phyloP scores from a whole-genome alignment of 176 grass and related monocot genomes.

The Carex cristatella region DNA sequence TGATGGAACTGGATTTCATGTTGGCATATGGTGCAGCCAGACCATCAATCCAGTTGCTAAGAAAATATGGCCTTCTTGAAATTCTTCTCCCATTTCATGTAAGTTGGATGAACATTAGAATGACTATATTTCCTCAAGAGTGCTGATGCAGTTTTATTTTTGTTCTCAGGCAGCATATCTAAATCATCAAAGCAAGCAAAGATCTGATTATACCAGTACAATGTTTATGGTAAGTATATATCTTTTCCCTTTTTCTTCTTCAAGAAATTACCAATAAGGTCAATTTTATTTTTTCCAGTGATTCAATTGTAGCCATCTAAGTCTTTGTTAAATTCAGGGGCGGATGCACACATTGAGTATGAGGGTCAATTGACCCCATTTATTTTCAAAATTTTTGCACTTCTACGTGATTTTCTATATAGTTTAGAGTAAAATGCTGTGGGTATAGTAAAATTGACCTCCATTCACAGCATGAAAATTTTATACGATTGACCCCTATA shows the following conservation, averaged over 20 bases:
- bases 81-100: constrained; percentile 88
- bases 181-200: constrained; percentile 46
- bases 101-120: constrained; percentile 17
- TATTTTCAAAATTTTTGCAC: no score
- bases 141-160: constrained; percentile 29
- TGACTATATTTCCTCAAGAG: constrained; percentile 9
- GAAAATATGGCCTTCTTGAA: constrained; percentile 71
- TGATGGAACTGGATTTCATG: constrained; percentile 82
- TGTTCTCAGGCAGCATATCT: constrained; percentile 79
- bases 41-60: constrained; percentile 62
- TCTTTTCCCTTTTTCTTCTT: background rate
- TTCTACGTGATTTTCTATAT: no score
- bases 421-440: no score
- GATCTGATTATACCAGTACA: constrained; percentile 28
- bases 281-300: background rate
- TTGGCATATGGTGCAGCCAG: constrained; percentile 73
- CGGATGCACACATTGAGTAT: no score
- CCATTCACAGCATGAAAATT: no score
- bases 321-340: background rate
- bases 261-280: background rate
- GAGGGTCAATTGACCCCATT: no score
- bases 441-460: no score
- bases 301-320: background rate
- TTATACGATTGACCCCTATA: no score
- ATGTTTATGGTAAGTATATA: constrained; percentile 88